Evolutionary conservation across 2,329 filamentous ascomycete species (phyloP).

Genomic region (Westerdykella sp.): DNA sequence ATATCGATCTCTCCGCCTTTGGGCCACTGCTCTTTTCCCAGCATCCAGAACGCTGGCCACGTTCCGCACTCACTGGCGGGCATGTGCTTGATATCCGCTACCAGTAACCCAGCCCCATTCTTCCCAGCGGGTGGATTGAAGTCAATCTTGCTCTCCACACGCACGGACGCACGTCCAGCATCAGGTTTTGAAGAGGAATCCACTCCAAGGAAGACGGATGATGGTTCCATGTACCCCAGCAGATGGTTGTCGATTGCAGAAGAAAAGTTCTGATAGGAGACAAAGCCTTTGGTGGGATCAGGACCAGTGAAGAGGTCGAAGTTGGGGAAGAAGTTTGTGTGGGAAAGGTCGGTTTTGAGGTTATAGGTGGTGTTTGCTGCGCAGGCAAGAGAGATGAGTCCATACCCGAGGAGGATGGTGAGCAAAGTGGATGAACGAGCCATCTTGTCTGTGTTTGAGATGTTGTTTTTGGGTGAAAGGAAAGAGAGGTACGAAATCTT

Average conservation of each 20-base stretch:
- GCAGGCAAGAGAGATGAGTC: too few species aligned
- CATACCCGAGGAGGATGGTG: too few species aligned
- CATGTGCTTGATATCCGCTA: slow-evolving; percentile 34
- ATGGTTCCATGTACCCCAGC: slow-evolving; percentile 16
- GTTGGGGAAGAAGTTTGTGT: slow-evolving; percentile 27
- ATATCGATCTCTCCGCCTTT: slow-evolving; percentile 32
- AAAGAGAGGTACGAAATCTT: too few species aligned
- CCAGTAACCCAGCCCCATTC: slow-evolving; percentile 17
- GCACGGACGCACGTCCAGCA: slow-evolving; percentile 24
- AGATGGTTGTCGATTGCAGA: slow-evolving; percentile 10
- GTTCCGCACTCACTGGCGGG: slow-evolving; percentile 23
- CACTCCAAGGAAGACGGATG: slow-evolving; percentile 36
- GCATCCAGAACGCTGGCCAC: slow-evolving; percentile 34
- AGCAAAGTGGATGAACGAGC: too few species aligned
- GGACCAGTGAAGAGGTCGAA: slow-evolving; percentile 27
- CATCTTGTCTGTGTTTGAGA: too few species aligned
- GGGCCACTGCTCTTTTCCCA: slow-evolving; percentile 29
- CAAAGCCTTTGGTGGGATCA: slow-evolving; percentile 28
- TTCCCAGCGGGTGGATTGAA: slow-evolving; percentile 12
- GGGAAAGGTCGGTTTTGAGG: slow-evolving; percentile 22
- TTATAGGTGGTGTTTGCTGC: slow-evolving; percentile 9
- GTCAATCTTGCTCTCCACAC: slow-evolving; percentile 25
- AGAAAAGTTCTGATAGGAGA: slow-evolving; percentile 20
- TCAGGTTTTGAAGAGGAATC: slow-evolving; percentile 31
- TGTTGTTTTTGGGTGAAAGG: too few species aligned